phyloP scores from a whole-genome alignment of 805 yeast genomes.

The Monosporozyma aquatica region DNA sequence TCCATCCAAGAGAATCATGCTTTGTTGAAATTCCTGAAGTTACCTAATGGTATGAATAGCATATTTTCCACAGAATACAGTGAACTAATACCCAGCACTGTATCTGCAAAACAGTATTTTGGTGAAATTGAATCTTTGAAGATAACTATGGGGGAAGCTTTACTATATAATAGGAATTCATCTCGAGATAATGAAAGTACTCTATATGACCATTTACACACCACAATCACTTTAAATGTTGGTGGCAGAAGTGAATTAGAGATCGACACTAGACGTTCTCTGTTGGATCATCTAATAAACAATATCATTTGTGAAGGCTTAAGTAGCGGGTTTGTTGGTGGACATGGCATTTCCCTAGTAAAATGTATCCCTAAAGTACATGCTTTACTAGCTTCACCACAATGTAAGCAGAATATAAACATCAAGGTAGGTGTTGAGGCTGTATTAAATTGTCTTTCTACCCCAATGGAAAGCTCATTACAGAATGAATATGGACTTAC shows the following conservation, averaged over 20 bases:
- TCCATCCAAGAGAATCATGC: slow-evolving; percentile 21
- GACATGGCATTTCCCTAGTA: slow-evolving; percentile 18
- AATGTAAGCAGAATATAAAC: not conserved
- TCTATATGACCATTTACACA: slow-evolving; percentile 13
- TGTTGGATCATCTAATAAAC: slow-evolving; percentile 23
- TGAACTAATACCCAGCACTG: slow-evolving; percentile 23
- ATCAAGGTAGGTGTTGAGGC: slow-evolving; percentile 11
- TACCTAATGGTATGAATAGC: slow-evolving; percentile 23
- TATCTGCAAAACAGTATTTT: slow-evolving; percentile 21
- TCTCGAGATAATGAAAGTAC: not conserved
- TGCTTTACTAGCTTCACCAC: not conserved
- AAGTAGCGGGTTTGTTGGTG: slow-evolving; percentile 22
- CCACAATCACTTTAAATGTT: slow-evolving; percentile 24
- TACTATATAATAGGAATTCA: slow-evolving; percentile 18
- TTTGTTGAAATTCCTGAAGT: slow-evolving; percentile 19
- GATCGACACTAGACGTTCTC: slow-evolving; percentile 22
- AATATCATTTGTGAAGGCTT: slow-evolving; percentile 21
- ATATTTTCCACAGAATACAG: slow-evolving; percentile 25
- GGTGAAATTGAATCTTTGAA: slow-evolving; percentile 26
- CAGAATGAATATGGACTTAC: slow-evolving; percentile 12
- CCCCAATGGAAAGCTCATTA: slow-evolving; percentile 17
- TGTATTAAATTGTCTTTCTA: slow-evolving; percentile 10
- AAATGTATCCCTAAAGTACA: slow-evolving; percentile 12
- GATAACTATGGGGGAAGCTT: slow-evolving; percentile 27
- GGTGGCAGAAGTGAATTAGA: slow-evolving; percentile 27